Evolutionary conservation across 1,139 yeast genomes (phyloP).

Genomic region (Eremothecium sinecaudum): DNA sequence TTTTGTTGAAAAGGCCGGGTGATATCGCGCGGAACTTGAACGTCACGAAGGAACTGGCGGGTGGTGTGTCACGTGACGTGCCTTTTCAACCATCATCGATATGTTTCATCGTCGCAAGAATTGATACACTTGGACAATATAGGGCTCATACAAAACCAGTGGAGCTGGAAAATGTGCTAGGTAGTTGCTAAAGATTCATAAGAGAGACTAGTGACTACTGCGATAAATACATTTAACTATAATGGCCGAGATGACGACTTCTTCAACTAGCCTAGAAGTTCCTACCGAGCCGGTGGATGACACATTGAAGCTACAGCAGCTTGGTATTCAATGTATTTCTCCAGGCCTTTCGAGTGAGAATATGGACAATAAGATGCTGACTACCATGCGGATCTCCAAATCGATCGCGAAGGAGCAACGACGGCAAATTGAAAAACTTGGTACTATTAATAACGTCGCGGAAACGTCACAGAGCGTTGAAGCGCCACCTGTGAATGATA

Average conservation of each 20-base stretch:
- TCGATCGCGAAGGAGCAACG: conserved; percentile 33
- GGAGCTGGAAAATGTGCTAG: too few relatives aligned
- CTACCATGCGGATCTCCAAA: conserved; percentile 29
- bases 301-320: conserved; percentile 12
- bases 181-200: too few relatives aligned
- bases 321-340: conserved; percentile 33
- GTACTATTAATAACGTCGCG: conserved; percentile 7
- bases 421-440: conserved; percentile 14
- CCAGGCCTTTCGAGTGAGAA: conserved; percentile 33
- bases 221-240: too few relatives aligned
- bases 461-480: conserved; percentile 6
- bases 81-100: too few relatives aligned
- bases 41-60: too few relatives aligned
- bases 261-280: conserved; percentile 6
- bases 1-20: too few relatives aligned
- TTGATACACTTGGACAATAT: too few relatives aligned
- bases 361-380: conserved; percentile 29
- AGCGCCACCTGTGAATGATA: conserved; percentile 6
- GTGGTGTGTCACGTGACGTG: too few relatives aligned
- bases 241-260: conserved; percentile 5
- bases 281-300: not conserved
- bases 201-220: too few relatives aligned
- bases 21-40: too few relatives aligned
- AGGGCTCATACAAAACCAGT: too few relatives aligned
- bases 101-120: too few relatives aligned